A percentile compares a stretch with the other conserved stretches of the same genome.
Evolutionary conservation across 495 filamentous ascomycete genomes (phyloP).

Genomic region (Podospora sp.): DNA sequence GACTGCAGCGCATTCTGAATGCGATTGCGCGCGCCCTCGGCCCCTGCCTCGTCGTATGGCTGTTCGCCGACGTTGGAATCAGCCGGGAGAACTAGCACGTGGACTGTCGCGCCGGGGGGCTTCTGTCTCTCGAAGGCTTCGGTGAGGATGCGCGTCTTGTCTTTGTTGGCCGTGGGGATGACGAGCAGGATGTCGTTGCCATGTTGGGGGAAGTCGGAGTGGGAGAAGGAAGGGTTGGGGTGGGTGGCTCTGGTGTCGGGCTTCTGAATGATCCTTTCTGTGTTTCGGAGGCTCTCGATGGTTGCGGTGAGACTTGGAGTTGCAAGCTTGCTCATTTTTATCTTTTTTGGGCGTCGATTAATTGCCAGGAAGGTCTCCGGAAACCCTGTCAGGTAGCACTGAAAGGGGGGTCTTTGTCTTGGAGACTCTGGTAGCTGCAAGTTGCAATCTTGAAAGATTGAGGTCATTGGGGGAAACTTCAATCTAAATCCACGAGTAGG

Average conservation of each 20-base stretch:
- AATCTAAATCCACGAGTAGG: too few species aligned
- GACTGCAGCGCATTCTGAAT: slow-evolving; percentile 15
- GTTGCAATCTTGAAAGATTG: too few species aligned
- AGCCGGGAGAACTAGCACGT: slow-evolving; percentile 10
- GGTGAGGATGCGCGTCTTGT: slow-evolving; percentile 11
- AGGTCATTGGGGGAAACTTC: too few species aligned
- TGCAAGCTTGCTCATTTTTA: too few species aligned
- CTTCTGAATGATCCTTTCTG: neutral
- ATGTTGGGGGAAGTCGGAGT: neutral
- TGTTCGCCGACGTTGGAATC: slow-evolving; percentile 30
- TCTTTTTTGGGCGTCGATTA: too few species aligned
- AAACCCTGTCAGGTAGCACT: too few species aligned
- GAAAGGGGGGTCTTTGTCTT: too few species aligned
- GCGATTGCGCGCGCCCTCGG: slow-evolving; percentile 22
- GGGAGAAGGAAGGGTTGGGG: neutral
- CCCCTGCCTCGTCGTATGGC: slow-evolving; percentile 24
- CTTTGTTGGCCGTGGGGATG: slow-evolving; percentile 25
- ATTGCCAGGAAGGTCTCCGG: too few species aligned
- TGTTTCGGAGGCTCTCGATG: neutral
- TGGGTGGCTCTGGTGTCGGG: neutral
- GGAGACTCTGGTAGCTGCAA: too few species aligned
- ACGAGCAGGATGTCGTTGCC: slow-evolving; percentile 17
- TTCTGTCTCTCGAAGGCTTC: neutral
- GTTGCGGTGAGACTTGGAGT: too few species aligned
- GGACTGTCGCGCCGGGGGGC: neutral